A percentile compares a stretch with the other conserved stretches of the same genome.
Conservation (phyloP, 2,329 filamentous ascomycete genomes). For the Endothia cerciana region DNA sequence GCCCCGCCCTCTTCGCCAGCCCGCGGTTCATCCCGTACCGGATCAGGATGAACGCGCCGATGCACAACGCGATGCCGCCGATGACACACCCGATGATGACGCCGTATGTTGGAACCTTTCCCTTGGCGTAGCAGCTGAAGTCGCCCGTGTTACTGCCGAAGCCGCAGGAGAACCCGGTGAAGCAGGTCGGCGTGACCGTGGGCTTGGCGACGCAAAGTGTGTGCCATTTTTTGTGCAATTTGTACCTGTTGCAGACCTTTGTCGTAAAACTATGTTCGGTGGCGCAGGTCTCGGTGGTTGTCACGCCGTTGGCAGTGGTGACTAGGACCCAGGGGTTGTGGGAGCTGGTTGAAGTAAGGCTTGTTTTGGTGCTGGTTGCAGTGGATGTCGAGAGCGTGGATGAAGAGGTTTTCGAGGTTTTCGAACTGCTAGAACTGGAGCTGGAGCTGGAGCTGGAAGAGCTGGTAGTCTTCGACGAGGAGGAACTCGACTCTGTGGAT, state of each 20-base stretch:
- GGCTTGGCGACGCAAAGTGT: conserved; percentile 46
- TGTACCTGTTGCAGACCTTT: conserved; percentile 45
- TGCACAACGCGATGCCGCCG: conserved; percentile 30
- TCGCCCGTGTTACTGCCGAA: conserved; percentile 43
- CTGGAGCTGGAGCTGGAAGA: neutral
- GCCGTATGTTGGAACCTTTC: conserved; percentile 47
- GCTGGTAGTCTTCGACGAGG: neutral
- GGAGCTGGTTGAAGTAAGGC: conserved; percentile 26
- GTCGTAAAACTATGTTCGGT: conserved; percentile 42
- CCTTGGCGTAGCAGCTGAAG: conserved; percentile 48
- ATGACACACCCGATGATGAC: conserved; percentile 55
- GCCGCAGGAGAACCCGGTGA: conserved; percentile 49
- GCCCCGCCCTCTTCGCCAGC: neutral
- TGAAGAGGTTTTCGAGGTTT: neutral
- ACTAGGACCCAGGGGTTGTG: conserved; percentile 25
- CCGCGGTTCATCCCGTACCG: neutral
- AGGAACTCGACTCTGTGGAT: neutral
- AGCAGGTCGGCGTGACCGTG: conserved; percentile 45
- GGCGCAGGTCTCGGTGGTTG: conserved; percentile 40
- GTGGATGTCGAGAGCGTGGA: conserved; percentile 8
- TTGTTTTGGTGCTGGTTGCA: conserved; percentile 10
- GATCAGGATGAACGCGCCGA: neutral
- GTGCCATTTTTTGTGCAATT: conserved; percentile 33
- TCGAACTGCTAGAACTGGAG: neutral
- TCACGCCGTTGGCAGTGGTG: conserved; percentile 24